Conservation (phyloP, 2,329 filamentous ascomycete genomes). For the Aspergillus pseudoviridinutans region DNA sequence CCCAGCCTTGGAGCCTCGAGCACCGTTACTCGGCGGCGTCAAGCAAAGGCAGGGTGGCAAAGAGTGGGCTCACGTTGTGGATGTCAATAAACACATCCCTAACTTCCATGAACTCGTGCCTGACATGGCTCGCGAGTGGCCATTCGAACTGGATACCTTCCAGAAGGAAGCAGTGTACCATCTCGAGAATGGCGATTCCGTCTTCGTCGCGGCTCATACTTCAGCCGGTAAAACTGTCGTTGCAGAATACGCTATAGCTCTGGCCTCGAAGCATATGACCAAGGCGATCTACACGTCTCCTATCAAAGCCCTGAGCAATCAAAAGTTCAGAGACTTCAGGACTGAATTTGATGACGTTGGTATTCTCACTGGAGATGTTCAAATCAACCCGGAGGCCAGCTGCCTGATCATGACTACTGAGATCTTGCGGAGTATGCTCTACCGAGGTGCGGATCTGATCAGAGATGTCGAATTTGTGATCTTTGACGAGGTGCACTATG, state of each 20-base stretch:
- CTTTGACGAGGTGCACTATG: conserved; percentile 98
- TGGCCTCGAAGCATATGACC: conserved; percentile 98
- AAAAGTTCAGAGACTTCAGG: conserved; percentile 96
- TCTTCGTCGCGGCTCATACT: conserved; percentile 96
- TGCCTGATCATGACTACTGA: conserved; percentile 99
- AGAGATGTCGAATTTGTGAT: conserved; percentile 98
- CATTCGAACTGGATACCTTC: conserved; percentile 95
- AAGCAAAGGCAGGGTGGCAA: conserved; percentile 66
- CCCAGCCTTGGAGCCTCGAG: conserved; percentile 79
- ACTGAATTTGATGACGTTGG: conserved; percentile 90
- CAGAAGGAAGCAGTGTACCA: conserved; percentile 99
- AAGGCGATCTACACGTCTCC: conserved; percentile 99
- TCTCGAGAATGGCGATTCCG: conserved; percentile 91
- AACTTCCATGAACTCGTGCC: conserved; percentile 93
- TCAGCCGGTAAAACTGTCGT: conserved; percentile 98
- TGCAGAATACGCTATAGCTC: conserved; percentile 93
- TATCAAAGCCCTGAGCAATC: conserved; percentile 97
- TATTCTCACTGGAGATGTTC: conserved; percentile 94
- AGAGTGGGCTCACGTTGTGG: conserved; percentile 98
- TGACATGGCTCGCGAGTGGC: conserved; percentile 94
- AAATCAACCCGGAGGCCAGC: conserved; percentile 95
- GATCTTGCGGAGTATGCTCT: conserved; percentile 96
- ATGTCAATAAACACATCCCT: conserved; percentile 86
- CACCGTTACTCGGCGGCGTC: conserved; percentile 67
- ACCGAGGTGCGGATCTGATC: conserved; percentile 90